These are phyloP conservation scores for Salix koriyanagi DNA, from an alignment of 345 rosid genomes.

Conservation along the genomic window DNA sequence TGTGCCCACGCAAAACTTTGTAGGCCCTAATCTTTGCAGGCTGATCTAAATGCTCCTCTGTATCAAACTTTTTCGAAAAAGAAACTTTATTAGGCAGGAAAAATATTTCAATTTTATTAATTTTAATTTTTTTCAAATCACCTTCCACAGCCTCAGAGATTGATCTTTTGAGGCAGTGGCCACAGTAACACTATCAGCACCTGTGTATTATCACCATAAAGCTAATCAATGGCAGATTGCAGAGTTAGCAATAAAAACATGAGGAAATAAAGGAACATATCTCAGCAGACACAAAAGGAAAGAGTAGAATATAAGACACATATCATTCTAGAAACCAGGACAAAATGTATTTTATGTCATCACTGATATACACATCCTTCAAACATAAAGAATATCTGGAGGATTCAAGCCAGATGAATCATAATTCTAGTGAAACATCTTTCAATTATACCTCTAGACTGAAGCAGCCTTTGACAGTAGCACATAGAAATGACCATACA, in stretches of 20 bases:
- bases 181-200: slow-evolving; percentile 38
- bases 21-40: slow-evolving; percentile 55
- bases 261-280: not conserved
- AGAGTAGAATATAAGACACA: not conserved
- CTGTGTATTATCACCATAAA: slow-evolving; percentile 32
- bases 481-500: not conserved
- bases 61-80: slow-evolving; percentile 45
- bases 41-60: slow-evolving; percentile 35
- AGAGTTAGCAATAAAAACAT: not conserved
- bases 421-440: not conserved
- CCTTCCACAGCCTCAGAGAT: slow-evolving; percentile 91
- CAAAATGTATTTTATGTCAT: not conserved
- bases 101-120: slow-evolving; percentile 6
- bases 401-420: not conserved
- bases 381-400: not conserved
- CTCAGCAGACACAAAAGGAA: not conserved
- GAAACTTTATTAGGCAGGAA: not conserved
- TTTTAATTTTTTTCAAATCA: slow-evolving; percentile 29
- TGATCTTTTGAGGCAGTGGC: slow-evolving; percentile 95
- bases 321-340: not conserved
- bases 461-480: not conserved
- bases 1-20: slow-evolving; percentile 83
- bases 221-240: not conserved
- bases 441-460: not conserved
- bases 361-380: not conserved